Conservation (phyloP, 495 filamentous ascomycete species). For the Beverwykella pulmonaria region DNA sequence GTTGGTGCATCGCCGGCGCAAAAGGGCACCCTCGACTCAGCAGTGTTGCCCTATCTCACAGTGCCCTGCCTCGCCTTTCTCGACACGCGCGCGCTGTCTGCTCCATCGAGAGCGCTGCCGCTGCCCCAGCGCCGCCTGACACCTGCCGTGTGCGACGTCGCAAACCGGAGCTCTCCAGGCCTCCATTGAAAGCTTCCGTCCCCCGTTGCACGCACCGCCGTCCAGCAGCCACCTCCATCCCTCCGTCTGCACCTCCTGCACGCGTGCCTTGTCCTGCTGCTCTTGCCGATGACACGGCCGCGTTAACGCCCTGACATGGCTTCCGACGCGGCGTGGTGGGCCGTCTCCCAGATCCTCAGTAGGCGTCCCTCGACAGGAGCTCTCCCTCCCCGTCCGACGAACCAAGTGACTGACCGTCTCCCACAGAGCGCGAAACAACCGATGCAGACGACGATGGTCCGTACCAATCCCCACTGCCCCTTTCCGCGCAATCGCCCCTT, state of each 20-base stretch:
- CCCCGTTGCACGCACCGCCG: slow-evolving; percentile 1
- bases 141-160: slow-evolving; percentile 2
- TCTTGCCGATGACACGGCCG: slow-evolving; percentile 29
- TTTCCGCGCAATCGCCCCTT: slow-evolving; percentile 2
- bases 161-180: slow-evolving; percentile 8
- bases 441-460: slow-evolving; percentile 47
- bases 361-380: slow-evolving; percentile 7
- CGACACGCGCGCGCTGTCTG: too few species aligned
- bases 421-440: slow-evolving; percentile 42
- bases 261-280: not conserved
- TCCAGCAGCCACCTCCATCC: slow-evolving; percentile 7
- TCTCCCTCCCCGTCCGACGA: not conserved
- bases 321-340: slow-evolving; percentile 44
- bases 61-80: too few species aligned
- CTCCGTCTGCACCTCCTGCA: not conserved
- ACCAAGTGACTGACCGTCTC: slow-evolving; percentile 26
- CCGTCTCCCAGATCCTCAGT: slow-evolving; percentile 49
- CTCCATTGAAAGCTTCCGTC: not conserved
- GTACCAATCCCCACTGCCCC: slow-evolving; percentile 4
- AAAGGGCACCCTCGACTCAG: too few species aligned
- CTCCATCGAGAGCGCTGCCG: not conserved
- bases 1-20: too few species aligned
- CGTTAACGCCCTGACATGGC: slow-evolving; percentile 44
- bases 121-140: not conserved
- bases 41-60: too few species aligned